Percentiles rank a stretch among this genome's conserved stretches.
These are phyloP conservation scores for Hibiscus mutabilis DNA, from an alignment of 345 rosid genomes.

Conservation along the genomic window DNA sequence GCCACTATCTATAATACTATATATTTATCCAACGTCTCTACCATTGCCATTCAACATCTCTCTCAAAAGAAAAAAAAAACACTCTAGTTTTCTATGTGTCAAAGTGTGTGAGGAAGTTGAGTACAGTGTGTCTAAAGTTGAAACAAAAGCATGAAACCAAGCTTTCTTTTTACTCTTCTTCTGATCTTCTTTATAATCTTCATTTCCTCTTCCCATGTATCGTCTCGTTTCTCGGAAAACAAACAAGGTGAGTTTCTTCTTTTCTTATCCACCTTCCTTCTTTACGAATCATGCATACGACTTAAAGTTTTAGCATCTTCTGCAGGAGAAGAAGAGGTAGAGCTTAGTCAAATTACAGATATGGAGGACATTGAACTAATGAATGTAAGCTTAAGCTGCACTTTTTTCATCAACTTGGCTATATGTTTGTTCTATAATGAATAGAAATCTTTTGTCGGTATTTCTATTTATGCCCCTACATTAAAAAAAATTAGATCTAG, in stretches of 20 bases:
- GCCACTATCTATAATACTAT: too few relatives aligned
- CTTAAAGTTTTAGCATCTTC: slow-evolving; percentile 4
- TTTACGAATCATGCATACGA: neutral
- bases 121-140: neutral
- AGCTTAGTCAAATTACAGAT: slow-evolving; percentile 18
- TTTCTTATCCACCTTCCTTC: neutral
- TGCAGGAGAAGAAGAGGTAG: slow-evolving; percentile 26
- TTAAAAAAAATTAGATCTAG: too few relatives aligned
- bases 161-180: slow-evolving; percentile 22
- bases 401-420: neutral
- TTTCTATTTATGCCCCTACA: too few relatives aligned
- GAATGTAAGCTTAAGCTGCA: slow-evolving; percentile 18
- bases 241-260: slow-evolving; percentile 21
- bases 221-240: slow-evolving; percentile 26
- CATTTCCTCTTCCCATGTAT: slow-evolving; percentile 21
- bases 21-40: neutral
- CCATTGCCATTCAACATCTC: neutral
- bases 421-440: neutral
- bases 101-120: neutral
- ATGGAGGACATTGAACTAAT: slow-evolving; percentile 23
- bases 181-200: slow-evolving; percentile 30
- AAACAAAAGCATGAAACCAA: slow-evolving; percentile 38
- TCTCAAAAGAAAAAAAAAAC: neutral
- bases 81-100: too few relatives aligned
- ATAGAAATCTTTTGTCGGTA: too few relatives aligned